Evolutionary conservation across 306 rosid genomes (phyloP), one percentile per base, ranked within the genome.

Genomic region (Trichosanthes cucumerina): DNA sequence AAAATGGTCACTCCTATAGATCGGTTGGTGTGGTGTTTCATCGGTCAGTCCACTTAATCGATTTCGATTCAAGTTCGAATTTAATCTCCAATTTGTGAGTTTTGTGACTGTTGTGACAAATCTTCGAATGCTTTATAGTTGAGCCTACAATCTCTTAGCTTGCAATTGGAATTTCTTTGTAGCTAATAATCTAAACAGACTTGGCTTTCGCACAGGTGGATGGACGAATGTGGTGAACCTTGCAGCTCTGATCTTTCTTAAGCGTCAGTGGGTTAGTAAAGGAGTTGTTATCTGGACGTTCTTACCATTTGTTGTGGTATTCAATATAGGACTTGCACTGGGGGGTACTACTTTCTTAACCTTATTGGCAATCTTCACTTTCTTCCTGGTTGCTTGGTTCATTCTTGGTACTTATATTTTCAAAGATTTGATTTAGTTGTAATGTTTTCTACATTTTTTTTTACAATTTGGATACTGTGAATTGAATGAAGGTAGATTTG

Each of bases 151-250:
- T 80, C 86, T 92, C 41, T 85, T 95, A 26, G 89, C 98, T 7
- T 92, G 98, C 90, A 92, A 95, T 78, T 92, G 97, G 78, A 97
- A 92, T 75, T 94, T 95, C 2, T 94, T 94, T 82, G 98, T 94
- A 69, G 98, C 95, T 79, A 89, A 92, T 83, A 92, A 85, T 79
- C 87, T 92, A 56, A 94, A 94, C 85, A 89, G 93, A 89, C 77
- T 92, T 84, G 85, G 84, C 38, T 90, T 87, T 84, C 73, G 72
- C 16, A 84, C 90, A 47, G 86, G 93, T n/a, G 89, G 95, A 75
- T 94, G 98, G 98, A 94, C n/a, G n/a, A n/a, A 94, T 75, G 96
- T 92, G 83, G 98, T 95, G 83, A 95, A 87, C 92, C 96, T 95
- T 65, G 97, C 97, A 7, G 81, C 87, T 86, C 87, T 88, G 78